Percentiles rank a stretch among this genome's conserved stretches.
These are phyloP conservation scores for Yarrowia sp. DNA, from an alignment of 805 yeast genomes.

Conservation along the genomic window DNA sequence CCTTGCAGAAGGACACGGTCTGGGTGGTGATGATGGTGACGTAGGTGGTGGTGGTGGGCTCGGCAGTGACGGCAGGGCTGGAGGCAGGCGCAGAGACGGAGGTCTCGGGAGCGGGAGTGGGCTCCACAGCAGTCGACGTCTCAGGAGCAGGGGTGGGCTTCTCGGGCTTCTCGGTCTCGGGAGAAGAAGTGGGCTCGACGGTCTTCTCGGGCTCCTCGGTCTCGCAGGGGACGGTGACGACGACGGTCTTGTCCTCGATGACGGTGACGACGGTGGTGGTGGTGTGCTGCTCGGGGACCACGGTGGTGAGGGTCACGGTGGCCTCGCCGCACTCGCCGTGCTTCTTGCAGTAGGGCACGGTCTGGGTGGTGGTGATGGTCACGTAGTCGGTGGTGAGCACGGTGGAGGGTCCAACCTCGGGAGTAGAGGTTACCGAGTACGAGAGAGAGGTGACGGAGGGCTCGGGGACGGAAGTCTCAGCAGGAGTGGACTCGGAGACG, in stretches of 20 bases:
- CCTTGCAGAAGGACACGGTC: slow-evolving; percentile 1
- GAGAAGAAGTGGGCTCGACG: neutral
- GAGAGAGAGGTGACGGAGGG: no score
- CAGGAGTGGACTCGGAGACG: no score
- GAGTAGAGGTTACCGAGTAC: no score
- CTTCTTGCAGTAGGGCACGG: neutral
- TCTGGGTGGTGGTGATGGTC: neutral
- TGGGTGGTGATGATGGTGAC: neutral
- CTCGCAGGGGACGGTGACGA: neutral
- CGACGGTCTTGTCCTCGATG: neutral
- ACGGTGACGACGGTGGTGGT: slow-evolving; percentile 1
- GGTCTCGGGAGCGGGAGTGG: neutral
- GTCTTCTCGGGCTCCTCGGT: neutral
- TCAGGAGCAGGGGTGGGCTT: neutral
- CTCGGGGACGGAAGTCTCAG: no score
- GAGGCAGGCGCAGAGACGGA: neutral
- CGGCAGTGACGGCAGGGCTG: neutral
- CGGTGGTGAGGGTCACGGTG: neutral
- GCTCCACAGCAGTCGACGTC: neutral
- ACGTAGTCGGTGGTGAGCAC: neutral
- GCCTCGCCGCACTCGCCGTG: neutral
- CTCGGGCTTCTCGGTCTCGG: neutral
- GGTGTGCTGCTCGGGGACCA: neutral
- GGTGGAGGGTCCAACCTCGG: neutral
- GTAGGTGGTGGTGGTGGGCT: no score